phyloP scores from a whole-genome alignment of 23 red algal genomes.

The Gracilaria domingensis region DNA sequence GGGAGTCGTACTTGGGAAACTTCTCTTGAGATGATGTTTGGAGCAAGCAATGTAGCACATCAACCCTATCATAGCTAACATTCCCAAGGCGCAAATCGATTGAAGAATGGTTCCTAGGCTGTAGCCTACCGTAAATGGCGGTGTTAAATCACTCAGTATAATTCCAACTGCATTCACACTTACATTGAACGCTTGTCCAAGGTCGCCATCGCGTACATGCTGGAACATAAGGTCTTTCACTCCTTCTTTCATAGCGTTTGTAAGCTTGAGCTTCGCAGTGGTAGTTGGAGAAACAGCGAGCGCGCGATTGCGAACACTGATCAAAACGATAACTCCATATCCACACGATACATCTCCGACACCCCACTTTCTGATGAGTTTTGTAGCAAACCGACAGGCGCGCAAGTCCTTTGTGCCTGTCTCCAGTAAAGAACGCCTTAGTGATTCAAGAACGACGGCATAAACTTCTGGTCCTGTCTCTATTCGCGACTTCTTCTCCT shows the following conservation, averaged over 20 bases:
- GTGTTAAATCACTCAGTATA: conserved; percentile 1
- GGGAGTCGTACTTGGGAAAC: background rate
- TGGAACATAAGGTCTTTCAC: conserved; percentile 25
- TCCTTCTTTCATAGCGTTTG: conserved; percentile 29
- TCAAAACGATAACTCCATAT: conserved; percentile 26
- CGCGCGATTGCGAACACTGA: conserved; percentile 23
- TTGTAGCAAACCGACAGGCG: conserved; percentile 28
- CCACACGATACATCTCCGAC: conserved; percentile 9
- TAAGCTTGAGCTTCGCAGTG: conserved; percentile 11
- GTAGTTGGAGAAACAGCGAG: conserved; percentile 12
- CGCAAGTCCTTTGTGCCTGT: conserved; percentile 27
- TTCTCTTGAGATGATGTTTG: background rate
- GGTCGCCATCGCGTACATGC: background rate
- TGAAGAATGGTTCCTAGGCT: conserved; percentile 11
- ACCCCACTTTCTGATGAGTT: conserved; percentile 12
- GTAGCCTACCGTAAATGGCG: conserved; percentile 8
- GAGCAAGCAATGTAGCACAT: conserved; percentile 34
- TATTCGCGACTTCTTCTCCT: conserved; percentile 3
- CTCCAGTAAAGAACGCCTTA: conserved; percentile 24
- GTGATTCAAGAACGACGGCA: background rate
- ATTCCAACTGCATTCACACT: conserved; percentile 13
- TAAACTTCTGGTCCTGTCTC: conserved; percentile 14
- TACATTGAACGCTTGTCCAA: conserved; percentile 7
- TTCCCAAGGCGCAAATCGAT: background rate
- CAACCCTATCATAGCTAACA: conserved; percentile 5